phyloP scores from a whole-genome alignment of 352 stramenopile genomes.

The Pseudoperonospora humuli region DNA sequence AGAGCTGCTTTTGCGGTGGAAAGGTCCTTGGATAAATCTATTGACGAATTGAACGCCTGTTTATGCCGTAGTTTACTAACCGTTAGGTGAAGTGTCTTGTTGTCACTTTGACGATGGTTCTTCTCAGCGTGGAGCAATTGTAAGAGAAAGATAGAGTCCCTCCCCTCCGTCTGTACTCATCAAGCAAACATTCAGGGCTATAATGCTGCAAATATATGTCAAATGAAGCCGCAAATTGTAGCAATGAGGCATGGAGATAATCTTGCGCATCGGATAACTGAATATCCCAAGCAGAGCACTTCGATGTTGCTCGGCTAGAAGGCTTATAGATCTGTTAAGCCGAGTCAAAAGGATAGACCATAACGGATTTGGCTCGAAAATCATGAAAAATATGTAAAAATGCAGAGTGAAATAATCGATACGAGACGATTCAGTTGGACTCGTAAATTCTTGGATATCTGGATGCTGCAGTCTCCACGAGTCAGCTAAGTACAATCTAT shows the following conservation, averaged over 20 bases:
- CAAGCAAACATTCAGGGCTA: neutral
- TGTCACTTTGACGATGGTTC: neutral
- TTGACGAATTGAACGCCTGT: neutral
- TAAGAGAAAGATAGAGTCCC: neutral
- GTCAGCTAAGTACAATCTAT: neutral
- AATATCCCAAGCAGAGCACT: neutral
- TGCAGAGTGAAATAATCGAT: conserved; percentile 1
- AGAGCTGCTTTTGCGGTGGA: neutral
- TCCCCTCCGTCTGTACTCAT: neutral
- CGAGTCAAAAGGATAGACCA: neutral
- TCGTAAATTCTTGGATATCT: conserved; percentile 1
- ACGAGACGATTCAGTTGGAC: neutral
- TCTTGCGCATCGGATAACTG: neutral
- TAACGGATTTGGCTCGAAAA: neutral
- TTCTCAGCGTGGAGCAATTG: neutral
- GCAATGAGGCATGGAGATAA: neutral
- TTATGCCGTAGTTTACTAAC: neutral
- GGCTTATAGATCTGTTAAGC: neutral
- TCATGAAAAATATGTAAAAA: conserved; percentile 1
- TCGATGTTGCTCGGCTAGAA: neutral
- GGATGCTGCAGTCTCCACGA: conserved; percentile 1
- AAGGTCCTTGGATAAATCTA: neutral
- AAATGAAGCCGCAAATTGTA: neutral
- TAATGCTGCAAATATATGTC: neutral
- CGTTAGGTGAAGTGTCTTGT: neutral